These are phyloP conservation scores for Fraxinus albicans DNA, from an alignment of 305 asterid genomes.

Conservation along the genomic window DNA sequence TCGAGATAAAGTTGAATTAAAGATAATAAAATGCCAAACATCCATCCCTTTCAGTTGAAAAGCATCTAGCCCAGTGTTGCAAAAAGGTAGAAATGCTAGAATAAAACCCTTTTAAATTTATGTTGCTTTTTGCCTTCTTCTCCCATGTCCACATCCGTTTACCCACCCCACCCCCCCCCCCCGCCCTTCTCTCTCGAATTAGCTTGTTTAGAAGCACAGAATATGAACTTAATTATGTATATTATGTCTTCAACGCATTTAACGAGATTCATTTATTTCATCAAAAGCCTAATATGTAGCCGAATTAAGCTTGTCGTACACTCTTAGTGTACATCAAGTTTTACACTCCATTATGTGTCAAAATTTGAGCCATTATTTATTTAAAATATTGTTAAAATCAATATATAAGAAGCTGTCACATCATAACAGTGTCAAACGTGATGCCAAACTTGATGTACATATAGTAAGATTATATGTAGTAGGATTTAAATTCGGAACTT, in stretches of 20 bases:
- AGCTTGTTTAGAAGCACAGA: neutral
- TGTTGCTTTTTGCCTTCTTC: neutral
- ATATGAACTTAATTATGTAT: neutral
- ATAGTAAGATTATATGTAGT: no score
- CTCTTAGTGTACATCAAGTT: no score
- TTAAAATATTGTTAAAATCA: no score
- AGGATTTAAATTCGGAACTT: neutral
- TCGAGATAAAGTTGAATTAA: constrained; percentile 12
- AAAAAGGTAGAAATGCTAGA: constrained; percentile 28
- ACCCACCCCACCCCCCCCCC: no score
- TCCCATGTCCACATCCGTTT: neutral
- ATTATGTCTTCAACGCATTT: neutral
- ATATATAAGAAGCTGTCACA: no score
- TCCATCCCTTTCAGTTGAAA: constrained; percentile 25
- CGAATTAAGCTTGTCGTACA: no score
- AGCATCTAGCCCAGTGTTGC: constrained; percentile 20
- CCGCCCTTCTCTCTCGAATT: no score
- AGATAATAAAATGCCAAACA: constrained; percentile 15
- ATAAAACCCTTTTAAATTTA: constrained; percentile 24
- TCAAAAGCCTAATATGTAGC: neutral
- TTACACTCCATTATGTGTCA: no score
- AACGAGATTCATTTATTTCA: neutral
- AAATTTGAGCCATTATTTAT: no score
- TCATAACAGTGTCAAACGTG: no score
- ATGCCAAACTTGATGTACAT: no score